phyloP scores from a whole-genome alignment of 169 alveolate species.

The Perkinsus olseni region DNA sequence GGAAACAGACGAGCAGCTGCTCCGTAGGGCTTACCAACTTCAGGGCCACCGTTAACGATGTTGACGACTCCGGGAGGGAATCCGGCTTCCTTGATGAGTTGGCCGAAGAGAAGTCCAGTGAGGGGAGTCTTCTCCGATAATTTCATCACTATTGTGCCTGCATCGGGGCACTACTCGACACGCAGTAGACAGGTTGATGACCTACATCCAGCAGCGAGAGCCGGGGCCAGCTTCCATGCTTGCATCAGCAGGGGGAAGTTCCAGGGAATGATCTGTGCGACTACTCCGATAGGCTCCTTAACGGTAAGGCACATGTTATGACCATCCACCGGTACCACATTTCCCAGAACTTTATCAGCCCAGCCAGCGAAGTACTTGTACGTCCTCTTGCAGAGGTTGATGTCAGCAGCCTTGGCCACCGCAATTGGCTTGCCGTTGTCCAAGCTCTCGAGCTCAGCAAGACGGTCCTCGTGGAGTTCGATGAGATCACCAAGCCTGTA shows the following conservation, averaged over 20 bases:
- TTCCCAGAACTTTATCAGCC: constrained; percentile 60
- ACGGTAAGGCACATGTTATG: constrained; percentile 44
- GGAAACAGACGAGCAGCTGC: not conserved
- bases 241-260: constrained; percentile 69
- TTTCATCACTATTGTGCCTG: constrained; percentile 57
- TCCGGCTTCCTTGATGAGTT: constrained; percentile 61
- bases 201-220: constrained; percentile 52
- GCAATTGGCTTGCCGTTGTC: constrained; percentile 71
- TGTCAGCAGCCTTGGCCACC: constrained; percentile 41
- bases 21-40: not conserved
- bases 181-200: not conserved
- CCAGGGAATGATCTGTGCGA: constrained; percentile 78
- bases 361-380: constrained; percentile 56
- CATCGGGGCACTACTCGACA: constrained; percentile 1
- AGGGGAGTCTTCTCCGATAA: constrained; percentile 72
- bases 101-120: constrained; percentile 52
- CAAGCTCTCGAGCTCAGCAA: constrained; percentile 61
- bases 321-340: constrained; percentile 43
- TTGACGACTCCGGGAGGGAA: constrained; percentile 74
- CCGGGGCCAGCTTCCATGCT: constrained; percentile 63
- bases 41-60: constrained; percentile 68
- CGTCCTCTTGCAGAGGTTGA: constrained; percentile 33
- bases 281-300: constrained; percentile 73
- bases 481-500: constrained; percentile 57
- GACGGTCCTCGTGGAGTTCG: constrained; percentile 51